Conservation (phyloP, 352 stramenopile genomes). For the Sclerospora graminicola region DNA sequence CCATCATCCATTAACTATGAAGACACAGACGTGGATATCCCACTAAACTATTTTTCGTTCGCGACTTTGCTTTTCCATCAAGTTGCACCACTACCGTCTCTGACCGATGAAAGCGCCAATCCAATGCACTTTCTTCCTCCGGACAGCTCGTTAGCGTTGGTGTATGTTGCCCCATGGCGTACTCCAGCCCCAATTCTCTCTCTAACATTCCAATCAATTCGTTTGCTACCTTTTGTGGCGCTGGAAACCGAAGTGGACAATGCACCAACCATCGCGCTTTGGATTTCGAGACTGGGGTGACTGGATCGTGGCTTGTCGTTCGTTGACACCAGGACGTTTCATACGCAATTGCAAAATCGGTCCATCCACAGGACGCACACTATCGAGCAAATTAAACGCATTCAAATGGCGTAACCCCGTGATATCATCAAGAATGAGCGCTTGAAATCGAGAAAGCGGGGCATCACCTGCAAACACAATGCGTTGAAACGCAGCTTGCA, state of each 20-base stretch:
- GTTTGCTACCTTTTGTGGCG: slow-evolving; percentile 7
- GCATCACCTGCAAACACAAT: slow-evolving; percentile 12
- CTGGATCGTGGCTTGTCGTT: slow-evolving; percentile 3
- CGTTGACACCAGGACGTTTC: background rate
- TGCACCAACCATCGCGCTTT: slow-evolving; percentile 11
- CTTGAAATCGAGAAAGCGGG: slow-evolving; percentile 21
- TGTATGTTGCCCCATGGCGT: slow-evolving; percentile 9
- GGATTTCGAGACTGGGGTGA: slow-evolving; percentile 6
- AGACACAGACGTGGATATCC: slow-evolving; percentile 17
- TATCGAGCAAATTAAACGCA: slow-evolving; percentile 16
- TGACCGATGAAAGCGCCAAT: slow-evolving; percentile 31
- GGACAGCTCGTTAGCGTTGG: slow-evolving; percentile 13
- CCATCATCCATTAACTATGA: too few species aligned
- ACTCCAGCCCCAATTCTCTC: slow-evolving; percentile 18
- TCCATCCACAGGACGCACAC: slow-evolving; percentile 6
- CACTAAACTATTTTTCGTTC: slow-evolving; percentile 10
- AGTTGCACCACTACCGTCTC: slow-evolving; percentile 38
- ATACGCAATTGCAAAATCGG: slow-evolving; percentile 6
- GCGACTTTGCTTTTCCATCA: slow-evolving; percentile 22
- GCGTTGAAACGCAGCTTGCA: slow-evolving; percentile 19
- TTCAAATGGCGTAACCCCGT: slow-evolving; percentile 18
- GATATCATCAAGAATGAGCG: slow-evolving; percentile 18
- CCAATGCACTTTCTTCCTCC: slow-evolving; percentile 1
- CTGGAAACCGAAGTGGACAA: slow-evolving; percentile 19
- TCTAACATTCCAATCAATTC: slow-evolving; percentile 19